phyloP scores from a whole-genome alignment of 768 basidiomycete species.

The Brasilioporus rufonigricans region DNA sequence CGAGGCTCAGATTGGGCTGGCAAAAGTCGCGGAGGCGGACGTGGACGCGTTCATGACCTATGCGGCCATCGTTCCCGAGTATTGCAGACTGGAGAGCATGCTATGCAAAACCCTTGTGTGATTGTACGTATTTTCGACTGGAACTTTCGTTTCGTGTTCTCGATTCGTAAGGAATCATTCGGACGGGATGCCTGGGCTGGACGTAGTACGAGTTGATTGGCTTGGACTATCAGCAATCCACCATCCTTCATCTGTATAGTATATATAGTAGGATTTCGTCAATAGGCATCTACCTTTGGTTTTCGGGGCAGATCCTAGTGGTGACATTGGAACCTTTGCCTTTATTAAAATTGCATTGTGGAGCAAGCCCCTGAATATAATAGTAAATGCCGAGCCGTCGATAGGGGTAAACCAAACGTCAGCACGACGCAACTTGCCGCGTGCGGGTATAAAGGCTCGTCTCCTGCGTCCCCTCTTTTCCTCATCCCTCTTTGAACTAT shows the following conservation, averaged over 20 bases:
- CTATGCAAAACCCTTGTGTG: conserved; percentile 60
- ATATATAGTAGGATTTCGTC: conserved; percentile 17
- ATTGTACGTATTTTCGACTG: background rate
- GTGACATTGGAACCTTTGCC: no score
- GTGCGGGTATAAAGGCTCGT: no score
- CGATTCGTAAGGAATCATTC: background rate
- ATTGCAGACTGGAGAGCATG: conserved; percentile 75
- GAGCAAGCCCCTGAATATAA: no score
- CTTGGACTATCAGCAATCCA: background rate
- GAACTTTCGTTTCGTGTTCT: background rate
- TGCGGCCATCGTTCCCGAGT: conserved; percentile 83
- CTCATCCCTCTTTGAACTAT: background rate
- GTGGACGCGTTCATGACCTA: conserved; percentile 83
- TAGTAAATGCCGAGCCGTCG: no score
- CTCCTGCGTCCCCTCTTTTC: no score
- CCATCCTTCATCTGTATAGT: conserved; percentile 9
- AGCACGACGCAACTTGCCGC: no score
- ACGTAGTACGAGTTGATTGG: background rate
- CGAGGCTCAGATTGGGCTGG: conserved; percentile 73
- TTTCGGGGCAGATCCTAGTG: background rate
- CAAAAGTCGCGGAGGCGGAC: conserved; percentile 82
- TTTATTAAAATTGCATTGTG: no score
- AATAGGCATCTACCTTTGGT: conserved; percentile 1
- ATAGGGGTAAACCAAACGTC: background rate
- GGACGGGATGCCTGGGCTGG: background rate